phyloP scores from a whole-genome alignment of 2,329 filamentous ascomycete species.

The Colletotrichum eremochloae region DNA sequence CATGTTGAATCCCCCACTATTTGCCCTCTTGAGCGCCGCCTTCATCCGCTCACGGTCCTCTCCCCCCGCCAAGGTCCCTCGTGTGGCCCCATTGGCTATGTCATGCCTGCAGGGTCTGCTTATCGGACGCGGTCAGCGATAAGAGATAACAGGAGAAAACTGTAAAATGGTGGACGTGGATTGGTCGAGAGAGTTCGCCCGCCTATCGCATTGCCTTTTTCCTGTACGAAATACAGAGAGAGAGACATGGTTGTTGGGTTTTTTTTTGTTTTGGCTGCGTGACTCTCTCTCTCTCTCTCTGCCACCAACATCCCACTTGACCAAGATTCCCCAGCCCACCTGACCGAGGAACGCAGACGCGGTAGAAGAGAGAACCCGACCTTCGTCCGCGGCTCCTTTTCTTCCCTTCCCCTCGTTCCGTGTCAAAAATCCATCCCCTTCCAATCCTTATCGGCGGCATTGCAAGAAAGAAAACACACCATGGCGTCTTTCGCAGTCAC shows the following conservation, averaged over 20 bases:
- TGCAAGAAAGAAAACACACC: slow-evolving; percentile 2
- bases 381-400: slow-evolving; percentile 13
- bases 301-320: slow-evolving; percentile 37
- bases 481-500: slow-evolving; percentile 53
- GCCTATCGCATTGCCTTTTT: not conserved
- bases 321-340: slow-evolving; percentile 27
- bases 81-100: slow-evolving; percentile 28
- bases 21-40: not conserved
- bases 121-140: slow-evolving; percentile 35
- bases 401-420: not conserved
- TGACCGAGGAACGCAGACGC: slow-evolving; percentile 26
- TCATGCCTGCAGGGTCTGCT: slow-evolving; percentile 41
- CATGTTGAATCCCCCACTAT: slow-evolving; percentile 26
- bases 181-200: not conserved
- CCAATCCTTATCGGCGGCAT: not conserved
- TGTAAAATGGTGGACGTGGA: not conserved
- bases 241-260: too few species aligned
- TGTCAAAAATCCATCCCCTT: not conserved
- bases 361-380: slow-evolving; percentile 11
- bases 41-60: not conserved
- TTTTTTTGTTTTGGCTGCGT: slow-evolving; percentile 27
- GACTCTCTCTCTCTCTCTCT: slow-evolving; percentile 11
- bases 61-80: slow-evolving; percentile 20
- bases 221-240: too few species aligned
- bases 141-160: slow-evolving; percentile 32